phyloP scores from a whole-genome alignment of 768 basidiomycete genomes.

The Tricholomella constricta region DNA sequence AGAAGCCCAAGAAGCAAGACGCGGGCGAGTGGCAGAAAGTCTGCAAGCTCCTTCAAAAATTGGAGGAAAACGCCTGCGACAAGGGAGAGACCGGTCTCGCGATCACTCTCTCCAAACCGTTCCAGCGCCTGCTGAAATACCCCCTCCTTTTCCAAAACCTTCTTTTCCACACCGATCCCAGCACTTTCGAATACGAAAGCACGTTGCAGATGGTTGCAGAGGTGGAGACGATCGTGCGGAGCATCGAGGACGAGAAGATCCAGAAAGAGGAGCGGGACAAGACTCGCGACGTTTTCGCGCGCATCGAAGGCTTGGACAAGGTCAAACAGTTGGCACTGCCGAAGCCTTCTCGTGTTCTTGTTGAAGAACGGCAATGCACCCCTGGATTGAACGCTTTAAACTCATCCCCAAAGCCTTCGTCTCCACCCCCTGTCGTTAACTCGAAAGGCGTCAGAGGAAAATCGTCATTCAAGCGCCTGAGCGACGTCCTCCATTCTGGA shows the following conservation, averaged over 20 bases:
- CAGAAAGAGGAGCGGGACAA: conserved; percentile 95
- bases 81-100: conserved; percentile 94
- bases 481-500: conserved; percentile 76
- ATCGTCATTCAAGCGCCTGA: conserved; percentile 85
- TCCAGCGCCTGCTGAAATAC: conserved; percentile 95
- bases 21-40: conserved; percentile 77
- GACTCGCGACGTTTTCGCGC: conserved; percentile 92
- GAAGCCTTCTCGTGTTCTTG: conserved; percentile 83
- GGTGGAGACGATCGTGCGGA: conserved; percentile 93
- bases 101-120: conserved; percentile 95
- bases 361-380: conserved; percentile 70
- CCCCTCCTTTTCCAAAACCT: conserved; percentile 97
- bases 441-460: conserved; percentile 76
- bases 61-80: conserved; percentile 80
- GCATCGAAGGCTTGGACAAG: conserved; percentile 95
- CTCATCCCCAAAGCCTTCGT: conserved; percentile 36
- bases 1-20: conserved; percentile 84
- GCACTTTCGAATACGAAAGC: conserved; percentile 95
- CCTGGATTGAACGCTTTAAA: conserved; percentile 34
- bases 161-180: conserved; percentile 95
- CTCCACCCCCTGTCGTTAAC: conserved; percentile 42
- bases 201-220: conserved; percentile 96
- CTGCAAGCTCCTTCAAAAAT: conserved; percentile 68
- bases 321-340: conserved; percentile 91
- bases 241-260: conserved; percentile 98